Evolutionary conservation across 2,329 filamentous ascomycete genomes (phyloP), one percentile per base, ranked within the genome.

Genomic region (Calonectria ilicicola): DNA sequence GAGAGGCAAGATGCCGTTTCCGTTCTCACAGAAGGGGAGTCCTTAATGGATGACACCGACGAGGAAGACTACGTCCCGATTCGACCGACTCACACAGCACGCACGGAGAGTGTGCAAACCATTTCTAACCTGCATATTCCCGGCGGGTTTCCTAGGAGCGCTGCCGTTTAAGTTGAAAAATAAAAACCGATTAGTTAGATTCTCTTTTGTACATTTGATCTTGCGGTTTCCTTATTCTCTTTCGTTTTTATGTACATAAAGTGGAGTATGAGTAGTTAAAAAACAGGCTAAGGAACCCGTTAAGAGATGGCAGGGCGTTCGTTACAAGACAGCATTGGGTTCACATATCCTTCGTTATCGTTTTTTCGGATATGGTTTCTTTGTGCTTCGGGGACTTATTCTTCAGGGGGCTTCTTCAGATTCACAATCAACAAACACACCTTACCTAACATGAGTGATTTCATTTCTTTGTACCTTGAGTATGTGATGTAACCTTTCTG

Each of bases 81-180:
- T 14, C 79, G 83, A 42, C 81, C 82, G 3, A 75, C 78, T 10
- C 65, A 72, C 73, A 77, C 62, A 77, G 75, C 65, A 62, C 80
- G 86, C 62, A 84, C 82, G 17, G 84, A 86, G 58, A 87, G 88
- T 75, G 85, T 87, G 8, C 86, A 88, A 15, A 90, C 89, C 32
- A 90, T 94, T 53, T 91, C 91, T 67, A 89, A 92, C 79, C 83
- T 95, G 64, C 92, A 93, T 79, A 89, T 95, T 21, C 93, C 93
- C 4, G 93, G 93, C 14, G 88, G 92, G 76, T 95, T 89, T 80
- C 91, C 91, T 10, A 86, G 83, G 74, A 81, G 73, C 67, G 76
- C 85, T 74, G 77, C 92, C 86, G 70, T 89, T 79, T 81, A 85
- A 86, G 71, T 88, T 75, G 4, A 46, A 1, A 80, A 81, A n/a